phyloP scores from a whole-genome alignment of 805 yeast genomes.

The Candida taoyuanica region DNA sequence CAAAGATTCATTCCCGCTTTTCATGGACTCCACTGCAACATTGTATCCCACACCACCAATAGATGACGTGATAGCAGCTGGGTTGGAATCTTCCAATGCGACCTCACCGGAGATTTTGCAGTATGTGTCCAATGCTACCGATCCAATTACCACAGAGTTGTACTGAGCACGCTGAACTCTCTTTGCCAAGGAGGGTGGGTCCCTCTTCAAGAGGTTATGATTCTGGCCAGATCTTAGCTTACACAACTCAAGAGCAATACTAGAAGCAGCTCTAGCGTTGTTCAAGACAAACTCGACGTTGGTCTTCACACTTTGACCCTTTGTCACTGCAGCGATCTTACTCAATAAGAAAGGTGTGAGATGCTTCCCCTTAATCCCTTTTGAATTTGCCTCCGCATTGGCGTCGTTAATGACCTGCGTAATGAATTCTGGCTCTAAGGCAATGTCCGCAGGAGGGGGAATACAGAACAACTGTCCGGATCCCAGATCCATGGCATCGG shows the following conservation, averaged over 20 bases:
- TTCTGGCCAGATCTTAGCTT: conserved; percentile 3
- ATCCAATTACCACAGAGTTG: conserved; percentile 55
- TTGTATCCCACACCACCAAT: conserved; percentile 87
- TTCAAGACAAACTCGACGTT: conserved; percentile 74
- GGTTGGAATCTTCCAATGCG: conserved; percentile 61
- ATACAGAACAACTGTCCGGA: conserved; percentile 78
- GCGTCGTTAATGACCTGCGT: conserved; percentile 55
- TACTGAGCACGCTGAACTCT: no score
- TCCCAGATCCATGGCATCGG: conserved; percentile 43
- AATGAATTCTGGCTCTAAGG: conserved; percentile 52
- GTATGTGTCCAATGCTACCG: conserved; percentile 71
- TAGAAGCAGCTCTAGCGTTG: conserved; percentile 65
- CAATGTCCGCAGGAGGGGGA: conserved; percentile 68
- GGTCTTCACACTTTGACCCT: conserved; percentile 64
- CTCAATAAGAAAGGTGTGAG: conserved; percentile 74
- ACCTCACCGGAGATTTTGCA: conserved; percentile 38
- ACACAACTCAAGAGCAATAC: conserved; percentile 51
- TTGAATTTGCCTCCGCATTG: conserved; percentile 44
- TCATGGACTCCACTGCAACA: conserved; percentile 59
- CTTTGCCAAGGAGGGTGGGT: no score
- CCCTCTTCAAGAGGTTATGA: no score
- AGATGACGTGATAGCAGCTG: conserved; percentile 51
- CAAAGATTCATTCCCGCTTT: conserved; percentile 27
- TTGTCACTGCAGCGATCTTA: conserved; percentile 60
- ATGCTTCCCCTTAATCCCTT: conserved; percentile 62